phyloP scores from a whole-genome alignment of 2,329 filamentous ascomycete species.

The Neonectria sp. region DNA sequence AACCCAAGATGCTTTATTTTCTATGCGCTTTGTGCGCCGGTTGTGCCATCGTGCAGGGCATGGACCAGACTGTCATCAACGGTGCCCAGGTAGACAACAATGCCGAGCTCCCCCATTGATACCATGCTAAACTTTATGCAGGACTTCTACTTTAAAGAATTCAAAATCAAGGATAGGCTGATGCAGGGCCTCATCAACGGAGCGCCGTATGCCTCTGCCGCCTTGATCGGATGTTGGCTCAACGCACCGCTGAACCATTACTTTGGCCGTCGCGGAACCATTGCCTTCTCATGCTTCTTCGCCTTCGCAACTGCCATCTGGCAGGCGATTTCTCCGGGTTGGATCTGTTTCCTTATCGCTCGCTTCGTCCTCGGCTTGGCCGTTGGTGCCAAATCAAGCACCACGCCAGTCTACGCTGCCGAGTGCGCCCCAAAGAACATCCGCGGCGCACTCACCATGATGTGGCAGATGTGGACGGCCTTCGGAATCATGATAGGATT shows the following conservation, averaged over 20 bases:
- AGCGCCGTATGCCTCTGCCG: constrained; percentile 68
- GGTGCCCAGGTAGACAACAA: constrained; percentile 59
- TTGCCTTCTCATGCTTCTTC: constrained; percentile 72
- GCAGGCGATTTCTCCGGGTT: constrained; percentile 61
- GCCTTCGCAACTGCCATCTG: constrained; percentile 64
- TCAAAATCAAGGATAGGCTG: constrained; percentile 51
- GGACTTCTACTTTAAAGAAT: constrained; percentile 53
- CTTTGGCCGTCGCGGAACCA: constrained; percentile 74
- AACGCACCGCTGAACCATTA: constrained; percentile 66
- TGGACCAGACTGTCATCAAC: constrained; percentile 75
- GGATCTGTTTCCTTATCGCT: constrained; percentile 73
- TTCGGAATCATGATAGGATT: constrained; percentile 64
- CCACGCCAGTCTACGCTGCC: constrained; percentile 80
- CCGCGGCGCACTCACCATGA: constrained; percentile 83
- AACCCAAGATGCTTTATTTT: constrained; percentile 58
- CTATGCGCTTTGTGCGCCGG: constrained; percentile 67
- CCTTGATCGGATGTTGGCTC: constrained; percentile 57
- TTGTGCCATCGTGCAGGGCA: constrained; percentile 70
- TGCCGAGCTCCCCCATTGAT: no score
- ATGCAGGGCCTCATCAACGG: constrained; percentile 68
- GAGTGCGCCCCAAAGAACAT: constrained; percentile 78
- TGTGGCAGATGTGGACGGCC: constrained; percentile 68
- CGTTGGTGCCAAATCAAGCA: constrained; percentile 75
- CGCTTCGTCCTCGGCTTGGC: constrained; percentile 78
- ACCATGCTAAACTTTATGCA: constrained; percentile 37